Conservation (phyloP, 805 yeast species). For the Cyberlindnera subsufficiens region DNA sequence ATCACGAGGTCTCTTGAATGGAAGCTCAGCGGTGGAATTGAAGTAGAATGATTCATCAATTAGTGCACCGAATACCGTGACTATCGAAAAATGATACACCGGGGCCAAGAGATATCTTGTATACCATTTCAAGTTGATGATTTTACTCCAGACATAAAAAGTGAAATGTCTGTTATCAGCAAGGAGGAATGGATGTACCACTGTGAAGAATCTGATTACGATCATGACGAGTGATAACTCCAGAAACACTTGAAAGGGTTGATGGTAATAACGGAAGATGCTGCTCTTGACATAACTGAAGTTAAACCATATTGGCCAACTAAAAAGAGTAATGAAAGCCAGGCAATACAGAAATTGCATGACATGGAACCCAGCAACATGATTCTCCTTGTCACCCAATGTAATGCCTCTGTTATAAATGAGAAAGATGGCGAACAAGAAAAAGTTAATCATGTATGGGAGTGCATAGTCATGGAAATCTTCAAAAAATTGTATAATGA, state of each 20-base stretch:
- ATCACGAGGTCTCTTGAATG: conserved; percentile 28
- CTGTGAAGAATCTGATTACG: conserved; percentile 54
- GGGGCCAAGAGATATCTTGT: conserved; percentile 52
- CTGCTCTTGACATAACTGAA: conserved; percentile 35
- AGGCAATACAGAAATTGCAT: conserved; percentile 81
- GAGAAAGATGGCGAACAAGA: conserved; percentile 51
- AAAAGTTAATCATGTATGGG: conserved; percentile 51
- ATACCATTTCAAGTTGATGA: conserved; percentile 46
- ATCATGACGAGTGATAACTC: conserved; percentile 34
- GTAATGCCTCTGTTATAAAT: conserved; percentile 76
- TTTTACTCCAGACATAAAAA: conserved; percentile 72
- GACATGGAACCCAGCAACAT: conserved; percentile 60
- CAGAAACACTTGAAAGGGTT: conserved; percentile 24
- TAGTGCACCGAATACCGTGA: conserved; percentile 30
- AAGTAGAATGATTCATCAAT: conserved; percentile 31
- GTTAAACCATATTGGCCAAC: conserved; percentile 71
- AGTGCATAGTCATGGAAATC: conserved; percentile 28
- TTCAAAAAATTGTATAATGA: conserved; percentile 30
- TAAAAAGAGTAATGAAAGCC: conserved; percentile 55
- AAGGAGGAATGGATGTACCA: conserved; percentile 82
- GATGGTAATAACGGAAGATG: conserved; percentile 21
- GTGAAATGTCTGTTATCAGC: conserved; percentile 95
- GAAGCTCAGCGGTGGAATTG: conserved; percentile 29
- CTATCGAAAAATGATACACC: conserved; percentile 56
- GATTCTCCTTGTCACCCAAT: conserved; percentile 88